A percentile compares a stretch with the other conserved stretches of the same genome.
Evolutionary conservation across 495 filamentous ascomycete genomes (phyloP).

Genomic region (Chaetomium cochliodes): DNA sequence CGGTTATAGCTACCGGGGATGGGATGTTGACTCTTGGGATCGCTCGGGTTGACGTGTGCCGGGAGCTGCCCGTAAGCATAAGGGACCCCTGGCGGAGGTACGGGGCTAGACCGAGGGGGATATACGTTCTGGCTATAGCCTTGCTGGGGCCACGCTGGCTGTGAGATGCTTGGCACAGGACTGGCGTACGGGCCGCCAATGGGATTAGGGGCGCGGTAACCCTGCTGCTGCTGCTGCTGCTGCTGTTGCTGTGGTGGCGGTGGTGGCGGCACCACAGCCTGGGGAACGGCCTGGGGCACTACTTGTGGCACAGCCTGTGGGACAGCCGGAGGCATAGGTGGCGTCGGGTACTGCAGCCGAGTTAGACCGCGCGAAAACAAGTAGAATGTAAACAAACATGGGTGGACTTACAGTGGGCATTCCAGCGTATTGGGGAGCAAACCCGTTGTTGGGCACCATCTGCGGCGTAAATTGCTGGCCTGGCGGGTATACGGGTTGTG

Average conservation of each 20-base stretch:
- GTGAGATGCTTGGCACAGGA: slow-evolving; percentile 43
- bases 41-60: slow-evolving; percentile 61
- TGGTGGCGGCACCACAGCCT: slow-evolving; percentile 25
- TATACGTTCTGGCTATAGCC: slow-evolving; percentile 35
- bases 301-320: slow-evolving; percentile 10
- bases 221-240: slow-evolving; percentile 20
- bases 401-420: slow-evolving; percentile 41
- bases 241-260: slow-evolving; percentile 21
- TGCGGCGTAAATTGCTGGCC: slow-evolving; percentile 38
- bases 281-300: too few species aligned
- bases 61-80: slow-evolving; percentile 80
- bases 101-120: slow-evolving; percentile 31
- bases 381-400: too few species aligned
- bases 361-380: slow-evolving; percentile 21
- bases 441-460: slow-evolving; percentile 45
- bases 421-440: slow-evolving; percentile 37
- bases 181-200: slow-evolving; percentile 44
- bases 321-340: slow-evolving; percentile 22
- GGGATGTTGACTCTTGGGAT: slow-evolving; percentile 68
- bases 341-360: slow-evolving; percentile 31
- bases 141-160: slow-evolving; percentile 36
- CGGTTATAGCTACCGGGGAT: slow-evolving; percentile 79
- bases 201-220: slow-evolving; percentile 39
- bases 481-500: slow-evolving; percentile 32
- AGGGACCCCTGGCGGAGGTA: slow-evolving; percentile 48